Percentiles rank a stretch among this genome's conserved stretches.
phyloP scores from a whole-genome alignment of 2,329 filamentous ascomycete genomes.

The Magnaporthiopsis incrustans region DNA sequence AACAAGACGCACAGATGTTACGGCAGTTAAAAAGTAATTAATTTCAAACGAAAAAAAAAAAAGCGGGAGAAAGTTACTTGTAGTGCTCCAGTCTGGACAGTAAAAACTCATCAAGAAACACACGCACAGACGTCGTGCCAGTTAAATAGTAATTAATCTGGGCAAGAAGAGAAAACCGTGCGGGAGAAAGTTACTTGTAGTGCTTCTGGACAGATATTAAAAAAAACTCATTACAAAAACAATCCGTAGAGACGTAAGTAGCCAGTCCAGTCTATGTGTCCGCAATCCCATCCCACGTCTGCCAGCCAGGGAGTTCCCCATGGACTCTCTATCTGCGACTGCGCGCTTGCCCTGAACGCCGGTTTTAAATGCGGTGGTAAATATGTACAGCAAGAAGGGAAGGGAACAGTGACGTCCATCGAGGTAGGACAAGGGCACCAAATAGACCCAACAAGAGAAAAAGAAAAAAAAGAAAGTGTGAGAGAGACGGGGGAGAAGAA shows the following conservation, averaged over 20 bases:
- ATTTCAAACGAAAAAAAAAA: too few species aligned
- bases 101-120: too few species aligned
- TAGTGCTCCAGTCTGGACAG: too few species aligned
- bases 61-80: too few species aligned
- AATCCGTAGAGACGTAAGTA: neutral
- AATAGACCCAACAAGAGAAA: neutral
- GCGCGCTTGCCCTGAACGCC: neutral
- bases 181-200: neutral
- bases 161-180: too few species aligned
- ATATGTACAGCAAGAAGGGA: neutral
- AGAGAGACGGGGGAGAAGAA: neutral
- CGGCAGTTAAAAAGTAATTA: too few species aligned
- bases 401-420: too few species aligned
- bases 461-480: neutral
- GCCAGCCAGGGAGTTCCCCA: neutral
- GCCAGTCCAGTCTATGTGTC: neutral
- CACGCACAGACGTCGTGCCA: too few species aligned
- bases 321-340: neutral
- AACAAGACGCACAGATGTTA: too few species aligned
- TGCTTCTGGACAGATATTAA: neutral
- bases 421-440: neutral
- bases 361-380: neutral
- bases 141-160: too few species aligned
- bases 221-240: neutral
- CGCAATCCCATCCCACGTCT: neutral